Evolutionary conservation across 1,284 basidiomycete genomes (phyloP).

Genomic region (Mycena sp.): DNA sequence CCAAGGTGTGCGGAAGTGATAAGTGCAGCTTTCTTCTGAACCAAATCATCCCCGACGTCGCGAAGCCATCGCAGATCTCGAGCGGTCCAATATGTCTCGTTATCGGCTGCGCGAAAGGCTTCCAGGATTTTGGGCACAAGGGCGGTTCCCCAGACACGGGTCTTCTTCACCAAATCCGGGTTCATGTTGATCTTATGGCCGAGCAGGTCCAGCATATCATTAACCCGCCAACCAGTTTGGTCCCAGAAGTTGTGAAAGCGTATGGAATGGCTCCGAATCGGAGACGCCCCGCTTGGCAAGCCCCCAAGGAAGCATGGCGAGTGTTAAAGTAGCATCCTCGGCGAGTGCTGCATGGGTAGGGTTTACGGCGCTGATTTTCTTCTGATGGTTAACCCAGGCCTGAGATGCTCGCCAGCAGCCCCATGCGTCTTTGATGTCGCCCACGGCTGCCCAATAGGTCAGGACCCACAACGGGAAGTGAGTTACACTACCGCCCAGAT

Average conservation of each 20-base stretch:
- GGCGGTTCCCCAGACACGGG: not conserved
- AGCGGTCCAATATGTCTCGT: not conserved
- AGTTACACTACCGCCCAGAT: too few species aligned
- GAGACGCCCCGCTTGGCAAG: too few species aligned
- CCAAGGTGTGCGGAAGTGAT: slow-evolving; percentile 5
- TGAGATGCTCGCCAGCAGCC: too few species aligned
- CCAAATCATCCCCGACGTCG: slow-evolving; percentile 5
- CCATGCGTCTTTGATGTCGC: too few species aligned
- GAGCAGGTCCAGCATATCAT: not conserved
- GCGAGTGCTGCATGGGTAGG: too few species aligned
- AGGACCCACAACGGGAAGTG: too few species aligned
- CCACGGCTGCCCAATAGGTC: too few species aligned
- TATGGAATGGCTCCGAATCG: too few species aligned
- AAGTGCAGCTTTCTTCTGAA: not conserved
- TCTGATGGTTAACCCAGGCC: too few species aligned
- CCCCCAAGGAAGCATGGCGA: too few species aligned
- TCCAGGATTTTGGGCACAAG: slow-evolving; percentile 1
- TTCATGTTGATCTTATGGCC: not conserved
- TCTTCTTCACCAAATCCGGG: not conserved
- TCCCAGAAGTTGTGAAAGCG: slow-evolving; percentile 2
- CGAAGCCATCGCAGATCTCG: not conserved
- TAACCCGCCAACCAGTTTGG: slow-evolving; percentile 5
- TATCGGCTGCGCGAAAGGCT: not conserved
- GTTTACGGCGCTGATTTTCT: too few species aligned
- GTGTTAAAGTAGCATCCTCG: too few species aligned